phyloP scores from a whole-genome alignment of 768 basidiomycete species.

The Suillus fuscotomentosus region DNA sequence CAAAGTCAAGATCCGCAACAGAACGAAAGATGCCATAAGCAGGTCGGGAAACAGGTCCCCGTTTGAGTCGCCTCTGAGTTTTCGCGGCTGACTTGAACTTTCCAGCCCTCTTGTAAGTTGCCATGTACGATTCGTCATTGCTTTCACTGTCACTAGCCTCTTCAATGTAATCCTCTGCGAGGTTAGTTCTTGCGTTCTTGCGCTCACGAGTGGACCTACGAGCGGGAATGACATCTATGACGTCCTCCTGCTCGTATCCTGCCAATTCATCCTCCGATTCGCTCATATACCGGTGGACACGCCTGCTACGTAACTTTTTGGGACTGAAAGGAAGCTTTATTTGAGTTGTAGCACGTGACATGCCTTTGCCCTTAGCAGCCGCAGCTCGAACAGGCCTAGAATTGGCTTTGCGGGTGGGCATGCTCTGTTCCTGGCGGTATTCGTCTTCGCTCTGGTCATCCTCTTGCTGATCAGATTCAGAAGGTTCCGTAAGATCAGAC shows the following conservation, averaged over 20 bases:
- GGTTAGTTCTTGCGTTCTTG: constrained; percentile 37
- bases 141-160: constrained; percentile 28
- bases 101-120: constrained; percentile 8
- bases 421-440: background rate
- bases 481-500: constrained; percentile 26
- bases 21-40: constrained; percentile 49
- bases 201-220: constrained; percentile 52
- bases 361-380: background rate
- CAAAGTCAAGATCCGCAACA: constrained; percentile 39
- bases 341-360: constrained; percentile 13
- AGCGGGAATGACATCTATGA: constrained; percentile 19
- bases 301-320: constrained; percentile 49
- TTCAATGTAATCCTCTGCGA: constrained; percentile 24
- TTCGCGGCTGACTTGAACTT: constrained; percentile 7
- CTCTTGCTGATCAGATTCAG: constrained; percentile 34
- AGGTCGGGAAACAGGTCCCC: constrained; percentile 39
- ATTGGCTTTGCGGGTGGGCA: background rate
- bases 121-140: constrained; percentile 38
- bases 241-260: constrained; percentile 33
- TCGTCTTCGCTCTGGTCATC: constrained; percentile 17
- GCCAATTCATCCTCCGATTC: constrained; percentile 43
- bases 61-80: constrained; percentile 26
- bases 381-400: constrained; percentile 18
- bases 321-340: constrained; percentile 65
- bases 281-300: constrained; percentile 21